phyloP scores from a whole-genome alignment of 306 rosid species.

The Biancaea sappan region DNA sequence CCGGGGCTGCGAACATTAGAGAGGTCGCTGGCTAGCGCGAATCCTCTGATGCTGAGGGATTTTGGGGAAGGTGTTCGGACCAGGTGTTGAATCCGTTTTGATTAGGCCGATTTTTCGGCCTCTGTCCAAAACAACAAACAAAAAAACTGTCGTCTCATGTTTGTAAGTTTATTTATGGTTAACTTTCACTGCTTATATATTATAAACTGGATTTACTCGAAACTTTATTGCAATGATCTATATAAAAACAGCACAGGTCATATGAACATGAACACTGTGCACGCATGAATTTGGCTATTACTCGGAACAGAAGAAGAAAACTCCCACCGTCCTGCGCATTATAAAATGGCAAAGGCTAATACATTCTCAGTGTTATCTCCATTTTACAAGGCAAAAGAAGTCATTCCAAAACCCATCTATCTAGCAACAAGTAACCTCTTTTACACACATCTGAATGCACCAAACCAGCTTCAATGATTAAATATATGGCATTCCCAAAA shows the following conservation, averaged over 20 bases:
- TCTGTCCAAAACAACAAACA: too few relatives aligned
- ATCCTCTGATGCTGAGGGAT: too few relatives aligned
- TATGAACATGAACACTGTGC: slow-evolving; percentile 29
- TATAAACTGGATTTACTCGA: neutral
- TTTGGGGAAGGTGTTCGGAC: too few relatives aligned
- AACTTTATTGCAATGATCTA: neutral
- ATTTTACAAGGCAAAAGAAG: slow-evolving; percentile 49
- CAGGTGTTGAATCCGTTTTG: too few relatives aligned
- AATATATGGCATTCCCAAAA: slow-evolving; percentile 30
- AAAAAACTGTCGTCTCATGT: too few relatives aligned
- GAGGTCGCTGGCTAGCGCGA: too few relatives aligned
- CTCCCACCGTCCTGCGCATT: slow-evolving; percentile 33
- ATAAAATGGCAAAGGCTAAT: slow-evolving; percentile 48
- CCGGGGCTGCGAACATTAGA: too few relatives aligned
- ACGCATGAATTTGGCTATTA: neutral
- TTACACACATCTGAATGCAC: slow-evolving; percentile 49
- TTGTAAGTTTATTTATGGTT: neutral
- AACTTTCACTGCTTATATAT: too few relatives aligned
- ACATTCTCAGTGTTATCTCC: slow-evolving; percentile 40
- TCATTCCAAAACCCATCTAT: slow-evolving; percentile 41
- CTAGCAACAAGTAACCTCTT: slow-evolving; percentile 41
- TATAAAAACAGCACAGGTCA: neutral
- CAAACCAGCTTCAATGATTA: slow-evolving; percentile 51
- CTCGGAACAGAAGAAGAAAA: slow-evolving; percentile 23
- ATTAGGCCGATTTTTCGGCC: too few relatives aligned